Evolutionary conservation across 305 asterid species (phyloP).

Genomic region (Solanum hybrid): DNA sequence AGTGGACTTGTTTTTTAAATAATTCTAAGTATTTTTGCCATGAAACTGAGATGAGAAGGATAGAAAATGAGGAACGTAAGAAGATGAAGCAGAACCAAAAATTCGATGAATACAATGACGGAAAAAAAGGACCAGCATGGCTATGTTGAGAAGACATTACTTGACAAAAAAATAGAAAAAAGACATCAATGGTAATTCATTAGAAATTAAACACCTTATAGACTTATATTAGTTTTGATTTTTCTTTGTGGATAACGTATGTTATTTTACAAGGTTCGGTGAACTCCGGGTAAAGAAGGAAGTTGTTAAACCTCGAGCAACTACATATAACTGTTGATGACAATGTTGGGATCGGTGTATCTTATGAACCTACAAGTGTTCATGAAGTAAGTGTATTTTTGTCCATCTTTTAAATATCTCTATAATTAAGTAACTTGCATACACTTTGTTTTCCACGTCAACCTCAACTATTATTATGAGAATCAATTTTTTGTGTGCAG

Average conservation of each 20-base stretch:
- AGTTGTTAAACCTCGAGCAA: not conserved
- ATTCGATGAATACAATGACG: not conserved
- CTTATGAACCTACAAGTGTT: not conserved
- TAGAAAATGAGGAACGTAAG: not conserved
- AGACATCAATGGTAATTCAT: not conserved
- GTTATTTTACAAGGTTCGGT: not conserved
- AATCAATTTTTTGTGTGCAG: not conserved
- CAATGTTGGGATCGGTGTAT: not conserved
- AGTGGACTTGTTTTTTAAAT: not conserved
- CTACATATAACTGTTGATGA: not conserved
- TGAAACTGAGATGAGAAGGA: not conserved
- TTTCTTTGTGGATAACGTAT: not conserved
- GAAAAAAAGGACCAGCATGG: not conserved
- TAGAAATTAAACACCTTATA: no score
- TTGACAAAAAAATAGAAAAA: not conserved
- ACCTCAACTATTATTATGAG: not conserved
- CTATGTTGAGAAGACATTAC: not conserved
- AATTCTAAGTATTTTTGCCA: not conserved
- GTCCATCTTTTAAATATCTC: not conserved
- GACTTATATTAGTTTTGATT: not conserved
- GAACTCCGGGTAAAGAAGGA: not conserved
- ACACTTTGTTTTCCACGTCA: not conserved
- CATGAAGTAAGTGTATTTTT: not conserved
- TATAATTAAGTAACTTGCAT: not conserved
- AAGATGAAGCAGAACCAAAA: not conserved